These are phyloP conservation scores for Quercus lobata DNA, from an alignment of 331 rosid genomes.

Conservation along the genomic window DNA sequence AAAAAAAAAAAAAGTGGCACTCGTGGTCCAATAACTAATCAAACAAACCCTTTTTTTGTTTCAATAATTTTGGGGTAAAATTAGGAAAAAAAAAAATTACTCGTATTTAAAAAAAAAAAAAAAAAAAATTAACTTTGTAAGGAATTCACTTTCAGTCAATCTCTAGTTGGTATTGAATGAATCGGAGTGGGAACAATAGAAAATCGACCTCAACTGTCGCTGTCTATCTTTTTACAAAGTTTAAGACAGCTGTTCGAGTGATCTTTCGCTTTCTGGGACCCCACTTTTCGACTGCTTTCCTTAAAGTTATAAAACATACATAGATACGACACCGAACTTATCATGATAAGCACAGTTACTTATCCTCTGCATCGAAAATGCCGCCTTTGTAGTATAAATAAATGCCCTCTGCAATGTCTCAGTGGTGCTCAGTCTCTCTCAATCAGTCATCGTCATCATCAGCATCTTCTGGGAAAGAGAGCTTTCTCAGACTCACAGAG, in stretches of 20 bases:
- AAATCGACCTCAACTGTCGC: slow-evolving; percentile 10
- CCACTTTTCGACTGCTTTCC: neutral
- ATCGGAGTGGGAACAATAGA: neutral
- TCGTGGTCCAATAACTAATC: no score
- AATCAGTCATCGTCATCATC: neutral
- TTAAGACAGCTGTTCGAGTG: slow-evolving; percentile 5
- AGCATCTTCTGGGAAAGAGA: slow-evolving; percentile 13
- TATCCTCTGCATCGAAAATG: slow-evolving; percentile 21
- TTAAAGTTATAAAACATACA: neutral
- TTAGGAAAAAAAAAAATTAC: no score
- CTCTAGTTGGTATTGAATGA: no score
- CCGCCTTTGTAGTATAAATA: slow-evolving; percentile 13
- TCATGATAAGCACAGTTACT: fast-evolving
- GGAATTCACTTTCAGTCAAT: neutral
- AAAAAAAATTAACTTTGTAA: no score
- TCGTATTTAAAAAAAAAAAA: no score
- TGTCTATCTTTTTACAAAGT: slow-evolving; percentile 11
- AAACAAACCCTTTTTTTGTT: no score
- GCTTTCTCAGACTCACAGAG: neutral
- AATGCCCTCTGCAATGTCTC: neutral
- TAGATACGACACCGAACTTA: fast-evolving
- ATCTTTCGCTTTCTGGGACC: neutral
- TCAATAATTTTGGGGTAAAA: no score
- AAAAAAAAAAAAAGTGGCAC: no score
- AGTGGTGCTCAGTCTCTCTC: neutral